These are phyloP conservation scores for Phytophthora foliorum DNA, from an alignment of 352 stramenopile genomes.

Conservation along the genomic window DNA sequence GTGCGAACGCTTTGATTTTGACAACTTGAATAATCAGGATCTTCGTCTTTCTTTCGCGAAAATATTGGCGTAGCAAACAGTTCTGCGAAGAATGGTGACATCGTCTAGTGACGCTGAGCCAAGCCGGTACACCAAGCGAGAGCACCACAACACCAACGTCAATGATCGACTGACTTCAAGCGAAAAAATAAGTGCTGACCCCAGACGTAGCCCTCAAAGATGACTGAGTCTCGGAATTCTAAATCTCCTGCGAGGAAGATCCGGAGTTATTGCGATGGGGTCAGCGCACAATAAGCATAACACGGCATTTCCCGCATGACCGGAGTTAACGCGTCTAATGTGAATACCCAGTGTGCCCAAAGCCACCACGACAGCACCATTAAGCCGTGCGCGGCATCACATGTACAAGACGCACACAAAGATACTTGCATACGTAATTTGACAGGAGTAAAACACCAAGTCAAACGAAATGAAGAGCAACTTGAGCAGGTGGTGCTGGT, in stretches of 20 bases:
- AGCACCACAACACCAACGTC: slow-evolving; percentile 28
- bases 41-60: slow-evolving; percentile 22
- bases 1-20: slow-evolving; percentile 5
- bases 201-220: slow-evolving; percentile 23
- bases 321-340: slow-evolving; percentile 47
- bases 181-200: slow-evolving; percentile 20
- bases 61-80: slow-evolving; percentile 45
- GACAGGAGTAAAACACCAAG: slow-evolving; percentile 42
- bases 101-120: slow-evolving; percentile 22
- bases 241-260: slow-evolving; percentile 15
- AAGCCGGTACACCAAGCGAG: slow-evolving; percentile 15
- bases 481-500: slow-evolving; percentile 38
- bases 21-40: slow-evolving; percentile 12
- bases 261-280: slow-evolving; percentile 16
- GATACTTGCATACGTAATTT: slow-evolving; percentile 36
- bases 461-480: slow-evolving; percentile 45
- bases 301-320: slow-evolving; percentile 29
- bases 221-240: slow-evolving; percentile 12
- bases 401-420: slow-evolving; percentile 38
- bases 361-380: slow-evolving; percentile 29
- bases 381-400: slow-evolving; percentile 14
- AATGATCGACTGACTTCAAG: slow-evolving; percentile 21
- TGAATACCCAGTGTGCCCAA: slow-evolving; percentile 50
- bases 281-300: slow-evolving; percentile 17
- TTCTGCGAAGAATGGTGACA: slow-evolving; percentile 34